Conservation (phyloP, 306 rosid genomes). For the Quercus rubra region DNA sequence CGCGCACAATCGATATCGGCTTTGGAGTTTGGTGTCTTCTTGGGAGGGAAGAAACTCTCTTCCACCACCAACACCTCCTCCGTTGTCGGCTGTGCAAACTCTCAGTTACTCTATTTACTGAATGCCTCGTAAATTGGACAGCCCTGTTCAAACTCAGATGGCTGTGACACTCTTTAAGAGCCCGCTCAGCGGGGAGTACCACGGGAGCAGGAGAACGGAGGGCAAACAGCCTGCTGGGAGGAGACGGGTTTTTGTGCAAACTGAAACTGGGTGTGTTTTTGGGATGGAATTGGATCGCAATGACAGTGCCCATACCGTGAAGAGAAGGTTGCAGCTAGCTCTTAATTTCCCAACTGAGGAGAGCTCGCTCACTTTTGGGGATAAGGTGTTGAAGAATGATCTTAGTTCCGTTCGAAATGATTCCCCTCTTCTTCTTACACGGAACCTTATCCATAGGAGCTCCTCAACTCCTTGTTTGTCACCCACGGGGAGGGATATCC, state of each 20-base stretch:
- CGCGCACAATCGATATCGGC: slow-evolving; percentile 26
- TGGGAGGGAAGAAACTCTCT: slow-evolving; percentile 55
- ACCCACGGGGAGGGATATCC: slow-evolving; percentile 81
- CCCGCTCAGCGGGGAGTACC: slow-evolving; percentile 62
- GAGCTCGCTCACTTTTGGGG: slow-evolving; percentile 90
- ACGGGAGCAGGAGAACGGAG: slow-evolving; percentile 50
- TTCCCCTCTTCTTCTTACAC: slow-evolving; percentile 77
- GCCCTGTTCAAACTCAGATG: slow-evolving; percentile 98
- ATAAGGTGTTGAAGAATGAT: slow-evolving; percentile 79
- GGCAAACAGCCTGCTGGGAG: slow-evolving; percentile 63
- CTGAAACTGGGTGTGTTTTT: slow-evolving; percentile 84
- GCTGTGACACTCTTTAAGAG: slow-evolving; percentile 67
- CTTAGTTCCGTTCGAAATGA: slow-evolving; percentile 79
- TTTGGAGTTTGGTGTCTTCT: slow-evolving; percentile 46
- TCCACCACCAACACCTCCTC: slow-evolving; percentile 39
- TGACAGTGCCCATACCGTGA: slow-evolving; percentile 94
- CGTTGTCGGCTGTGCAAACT: slow-evolving; percentile 30
- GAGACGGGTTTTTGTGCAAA: slow-evolving; percentile 87
- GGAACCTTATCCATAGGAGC: slow-evolving; percentile 80
- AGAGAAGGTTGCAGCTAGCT: slow-evolving; percentile 90
- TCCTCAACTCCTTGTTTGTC: slow-evolving; percentile 97
- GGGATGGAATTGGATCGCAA: slow-evolving; percentile 88
- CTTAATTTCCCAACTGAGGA: slow-evolving; percentile 87
- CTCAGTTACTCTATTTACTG: slow-evolving; percentile 15
- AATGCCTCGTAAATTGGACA: slow-evolving; percentile 83